Percentiles rank a stretch among this genome's conserved stretches.
Evolutionary conservation across 2,329 filamentous ascomycete species (phyloP).

Genomic region (Fusarium transvaalense): DNA sequence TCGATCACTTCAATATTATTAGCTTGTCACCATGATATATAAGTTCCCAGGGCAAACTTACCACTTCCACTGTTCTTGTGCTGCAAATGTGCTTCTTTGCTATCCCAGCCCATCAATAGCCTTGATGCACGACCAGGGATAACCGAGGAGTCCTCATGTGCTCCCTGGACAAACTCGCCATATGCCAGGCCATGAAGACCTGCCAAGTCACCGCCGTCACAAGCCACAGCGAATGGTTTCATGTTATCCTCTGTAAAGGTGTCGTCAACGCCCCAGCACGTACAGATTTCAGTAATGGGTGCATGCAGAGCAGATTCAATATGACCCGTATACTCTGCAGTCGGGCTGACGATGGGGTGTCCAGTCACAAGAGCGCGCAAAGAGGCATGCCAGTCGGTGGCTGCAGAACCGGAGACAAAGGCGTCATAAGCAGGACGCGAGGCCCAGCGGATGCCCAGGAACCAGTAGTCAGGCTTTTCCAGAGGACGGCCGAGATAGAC

Average conservation of each 20-base stretch:
- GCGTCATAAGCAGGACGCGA: conserved; percentile 52
- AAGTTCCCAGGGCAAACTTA: conserved; percentile 31
- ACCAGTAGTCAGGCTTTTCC: conserved; percentile 52
- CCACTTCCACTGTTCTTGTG: conserved; percentile 51
- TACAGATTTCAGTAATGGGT: conserved; percentile 56
- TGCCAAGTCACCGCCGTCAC: conserved; percentile 41
- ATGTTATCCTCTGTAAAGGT: conserved; percentile 51
- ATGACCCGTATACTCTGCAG: conserved; percentile 37
- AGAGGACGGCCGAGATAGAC: conserved; percentile 54
- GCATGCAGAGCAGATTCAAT: conserved; percentile 50
- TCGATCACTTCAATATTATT: conserved; percentile 50
- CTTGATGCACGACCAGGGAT: conserved; percentile 50
- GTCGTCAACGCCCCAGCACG: conserved; percentile 51
- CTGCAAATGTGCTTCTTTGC: conserved; percentile 54
- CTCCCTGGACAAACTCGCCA: conserved; percentile 52
- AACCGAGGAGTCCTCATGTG: conserved; percentile 46
- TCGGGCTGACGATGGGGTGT: conserved; percentile 43
- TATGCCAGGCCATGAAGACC: conserved; percentile 52
- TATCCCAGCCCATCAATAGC: conserved; percentile 57
- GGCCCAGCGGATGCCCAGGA: conserved; percentile 53
- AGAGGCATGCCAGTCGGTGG: conserved; percentile 57
- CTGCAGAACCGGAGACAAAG: conserved; percentile 58
- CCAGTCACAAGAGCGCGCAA: conserved; percentile 51
- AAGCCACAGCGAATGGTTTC: conserved; percentile 46
- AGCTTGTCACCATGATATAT: not conserved